Evolutionary conservation across 2,329 filamentous ascomycete species (phyloP).

Genomic region (Aspergillus bombycis): DNA sequence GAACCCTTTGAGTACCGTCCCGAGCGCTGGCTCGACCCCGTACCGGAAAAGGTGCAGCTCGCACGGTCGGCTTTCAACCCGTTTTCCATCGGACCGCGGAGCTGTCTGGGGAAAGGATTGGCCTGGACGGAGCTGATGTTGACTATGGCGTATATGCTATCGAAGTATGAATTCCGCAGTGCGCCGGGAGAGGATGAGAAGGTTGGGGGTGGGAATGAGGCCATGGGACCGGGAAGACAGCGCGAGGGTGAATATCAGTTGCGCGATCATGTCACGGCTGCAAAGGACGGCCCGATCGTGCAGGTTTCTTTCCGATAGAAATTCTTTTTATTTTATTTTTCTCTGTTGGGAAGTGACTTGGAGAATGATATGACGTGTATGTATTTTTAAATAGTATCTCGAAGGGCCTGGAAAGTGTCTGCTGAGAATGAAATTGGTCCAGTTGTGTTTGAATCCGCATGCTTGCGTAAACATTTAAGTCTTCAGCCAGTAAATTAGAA

Average conservation of each 20-base stretch:
- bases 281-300: constrained; percentile 9
- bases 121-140: constrained; percentile 30
- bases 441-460: neutral
- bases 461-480: neutral
- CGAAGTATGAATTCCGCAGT: constrained; percentile 4
- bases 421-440: neutral
- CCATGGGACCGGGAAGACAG: constrained; percentile 1
- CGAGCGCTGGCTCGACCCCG: constrained; percentile 38
- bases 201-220: neutral
- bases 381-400: neutral
- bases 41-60: neutral
- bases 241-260: constrained; percentile 9
- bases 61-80: constrained; percentile 22
- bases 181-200: neutral
- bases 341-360: neutral
- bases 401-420: neutral
- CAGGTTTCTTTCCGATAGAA: neutral
- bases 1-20: constrained; percentile 35
- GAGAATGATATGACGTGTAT: neutral
- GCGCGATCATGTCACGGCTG: constrained; percentile 11
- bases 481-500: too few species aligned
- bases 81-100: constrained; percentile 28
- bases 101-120: constrained; percentile 30
- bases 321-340: neutral
- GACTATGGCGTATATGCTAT: constrained; percentile 22